Base-by-base conservation (phyloP, 352 stramenopile genomes). In the Phytophthora boehmeriae region DNA sequence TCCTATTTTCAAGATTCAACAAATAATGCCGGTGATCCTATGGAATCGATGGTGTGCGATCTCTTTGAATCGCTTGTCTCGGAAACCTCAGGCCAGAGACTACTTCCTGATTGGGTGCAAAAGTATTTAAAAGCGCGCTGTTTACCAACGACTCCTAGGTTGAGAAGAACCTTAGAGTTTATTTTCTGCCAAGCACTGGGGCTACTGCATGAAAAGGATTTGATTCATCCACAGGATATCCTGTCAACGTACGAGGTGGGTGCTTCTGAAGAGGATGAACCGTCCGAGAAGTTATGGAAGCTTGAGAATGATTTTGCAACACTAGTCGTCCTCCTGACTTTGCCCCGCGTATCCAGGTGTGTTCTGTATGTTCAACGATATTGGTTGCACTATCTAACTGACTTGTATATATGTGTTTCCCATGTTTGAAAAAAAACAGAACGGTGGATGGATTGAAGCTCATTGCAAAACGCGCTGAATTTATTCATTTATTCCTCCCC, bases 401-500 rank as follows among this genome's bases (percentile, higher is more conserved):
- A 22, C 17, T 59, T 30, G 25, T 30, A 30, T 30, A 30, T 30
- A 30, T 30, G 6, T 16, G 32, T 17, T 32, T 63, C n/a, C n/a
- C n/a, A n/a, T n/a, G n/a, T n/a, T n/a, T n/a, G n/a, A n/a, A n/a
- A n/a, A n/a, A n/a, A n/a, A 59, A 46, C 57, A 76, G 68, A 46
- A 73, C 68, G 41, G 63, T 71, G 59, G 78, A 93, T 25, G 86
- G 78, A 8, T 66, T 95, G 27, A 71, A 61, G n/a, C 63, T 93
- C 41, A 80, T 95, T n/a, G 65, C 73, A 3, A 63, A 76, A 27
- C 68, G 72, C 8, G 42, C 68, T 1, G 63, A 79, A 30, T 88
- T 89, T 43, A 56, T 81, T 41, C 73, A 78, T 42, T 75, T 93
- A 22, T 88, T 93, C 45, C 64, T 95, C 27, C 80, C 84, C 35